Conservation (phyloP, 257 asterid genomes). For the Rauvolfia tetraphylla region DNA sequence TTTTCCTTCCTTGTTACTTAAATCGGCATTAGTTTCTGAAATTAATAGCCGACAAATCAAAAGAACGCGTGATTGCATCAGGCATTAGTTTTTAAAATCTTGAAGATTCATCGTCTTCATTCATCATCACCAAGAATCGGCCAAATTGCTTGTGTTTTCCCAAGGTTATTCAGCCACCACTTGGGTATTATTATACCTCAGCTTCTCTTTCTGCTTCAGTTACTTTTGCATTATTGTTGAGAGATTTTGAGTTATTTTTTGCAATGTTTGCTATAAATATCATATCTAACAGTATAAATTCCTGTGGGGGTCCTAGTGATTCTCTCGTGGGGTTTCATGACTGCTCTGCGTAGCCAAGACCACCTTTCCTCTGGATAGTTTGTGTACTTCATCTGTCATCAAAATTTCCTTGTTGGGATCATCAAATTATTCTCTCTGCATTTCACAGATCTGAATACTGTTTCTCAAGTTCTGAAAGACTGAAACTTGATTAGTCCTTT, state of each 20-base stretch:
- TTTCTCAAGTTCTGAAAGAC: slow-evolving; percentile 8
- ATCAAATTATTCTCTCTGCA: slow-evolving; percentile 34
- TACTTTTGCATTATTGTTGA: not conserved
- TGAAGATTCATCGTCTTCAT: not conserved
- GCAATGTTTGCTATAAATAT: slow-evolving; percentile 4
- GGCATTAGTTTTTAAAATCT: not conserved
- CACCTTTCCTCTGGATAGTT: slow-evolving; percentile 1
- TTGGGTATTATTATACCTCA: not conserved
- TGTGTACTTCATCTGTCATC: slow-evolving; percentile 23
- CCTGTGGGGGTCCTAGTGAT: not conserved
- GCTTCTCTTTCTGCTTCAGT: slow-evolving; percentile 9
- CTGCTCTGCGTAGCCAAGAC: not conserved
- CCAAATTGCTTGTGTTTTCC: not conserved
- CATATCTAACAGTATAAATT: not conserved
- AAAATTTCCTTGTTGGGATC: slow-evolving; percentile 43
- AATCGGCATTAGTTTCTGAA: not conserved
- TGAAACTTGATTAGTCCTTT: not conserved
- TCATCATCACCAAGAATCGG: slow-evolving; percentile 23
- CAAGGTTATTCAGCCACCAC: not conserved
- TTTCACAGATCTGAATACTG: slow-evolving; percentile 34
- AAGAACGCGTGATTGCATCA: slow-evolving; percentile 42
- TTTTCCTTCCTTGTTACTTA: slow-evolving; percentile 6
- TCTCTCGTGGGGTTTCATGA: not conserved
- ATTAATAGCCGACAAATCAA: slow-evolving; percentile 35
- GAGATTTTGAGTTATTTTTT: not conserved